Evolutionary conservation across 2,329 filamentous ascomycete genomes (phyloP), one percentile per base, ranked within the genome.

Genomic region (Neofusicoccum laricinum): DNA sequence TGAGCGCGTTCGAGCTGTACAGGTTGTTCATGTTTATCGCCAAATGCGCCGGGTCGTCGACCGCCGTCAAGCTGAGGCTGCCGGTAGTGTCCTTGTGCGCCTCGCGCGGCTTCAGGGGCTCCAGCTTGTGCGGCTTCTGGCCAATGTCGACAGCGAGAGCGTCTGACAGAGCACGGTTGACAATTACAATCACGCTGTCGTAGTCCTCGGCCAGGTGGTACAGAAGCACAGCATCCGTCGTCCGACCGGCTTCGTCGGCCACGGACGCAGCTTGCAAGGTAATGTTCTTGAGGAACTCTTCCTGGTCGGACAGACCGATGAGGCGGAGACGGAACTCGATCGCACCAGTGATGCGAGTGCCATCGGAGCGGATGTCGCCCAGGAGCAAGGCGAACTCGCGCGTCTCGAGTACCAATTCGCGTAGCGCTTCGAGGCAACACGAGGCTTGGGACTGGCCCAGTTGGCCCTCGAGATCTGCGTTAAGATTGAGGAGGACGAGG

Each of bases 141-240:
- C 92, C 93, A 70, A 97, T 85, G 71, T 96, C 93, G 11, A 94
- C 85, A 12, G 92, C 90, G 66, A 98, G 88, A 49, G 92, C 91
- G 76, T 98, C 93, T 64, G 93, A 96, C 40, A 99, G 84, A 3
- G 93, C 90, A 43, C 93, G 90, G 77, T 93, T 97, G 72, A 98
- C 87, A 68, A 98, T 94, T 30, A 86, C 82, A 48, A 97, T 88
- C n/a, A 98, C 96, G 62, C 89, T 93, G 75, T 99, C 93, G 75
- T 96, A 98, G 76, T 99, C 93, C 72, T 92, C 92, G 0, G 95
- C 94, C 48, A 99, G 84, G 76, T 99, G 94, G 76, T 96, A 98
- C 59, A 99, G 84, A 58, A 99, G 84, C 14, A 98, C 94, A 2
- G 96, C 93, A 77, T 99, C 95, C 0, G 94, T 96, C 1, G 90